Percentiles rank a stretch among this genome's conserved stretches.
Evolutionary conservation across 2,329 filamentous ascomycete species (phyloP).

Genomic region (Alternaria novae-zelandiae): DNA sequence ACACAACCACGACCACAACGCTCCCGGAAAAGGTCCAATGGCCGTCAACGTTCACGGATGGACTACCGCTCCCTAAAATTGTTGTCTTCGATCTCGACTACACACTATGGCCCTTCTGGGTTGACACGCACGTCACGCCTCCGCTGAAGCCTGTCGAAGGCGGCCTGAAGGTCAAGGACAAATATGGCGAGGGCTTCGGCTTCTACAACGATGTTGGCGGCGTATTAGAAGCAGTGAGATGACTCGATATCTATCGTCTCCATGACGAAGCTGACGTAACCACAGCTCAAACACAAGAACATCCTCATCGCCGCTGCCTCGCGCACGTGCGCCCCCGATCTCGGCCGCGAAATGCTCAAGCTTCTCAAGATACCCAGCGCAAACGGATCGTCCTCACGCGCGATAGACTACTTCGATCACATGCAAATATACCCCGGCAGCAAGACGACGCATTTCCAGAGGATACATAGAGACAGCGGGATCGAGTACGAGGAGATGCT

Average conservation of each 20-base stretch:
- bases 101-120: constrained; percentile 99
- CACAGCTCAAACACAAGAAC: constrained; percentile 51
- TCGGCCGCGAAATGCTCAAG: constrained; percentile 81
- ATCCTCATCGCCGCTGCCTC: constrained; percentile 76
- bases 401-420: constrained; percentile 62
- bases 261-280: neutral
- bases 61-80: constrained; percentile 77
- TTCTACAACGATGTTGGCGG: constrained; percentile 56
- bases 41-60: constrained; percentile 66
- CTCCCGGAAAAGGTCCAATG: constrained; percentile 46
- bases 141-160: constrained; percentile 65
- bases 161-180: constrained; percentile 59
- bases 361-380: constrained; percentile 68
- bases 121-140: constrained; percentile 85
- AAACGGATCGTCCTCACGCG: constrained; percentile 52
- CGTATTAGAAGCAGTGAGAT: constrained; percentile 48
- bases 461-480: constrained; percentile 72
- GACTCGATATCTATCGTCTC: neutral
- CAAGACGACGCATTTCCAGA: constrained; percentile 86
- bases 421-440: constrained; percentile 72
- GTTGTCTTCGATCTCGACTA: constrained; percentile 97
- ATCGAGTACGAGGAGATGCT: constrained; percentile 83
- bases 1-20: constrained; percentile 42
- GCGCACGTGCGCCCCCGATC: constrained; percentile 77
- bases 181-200: constrained; percentile 54